Evolutionary conservation across 768 basidiomycete species (phyloP), one percentile per base, ranked within the genome.

Genomic region (Sporobolomyces phaffii): DNA sequence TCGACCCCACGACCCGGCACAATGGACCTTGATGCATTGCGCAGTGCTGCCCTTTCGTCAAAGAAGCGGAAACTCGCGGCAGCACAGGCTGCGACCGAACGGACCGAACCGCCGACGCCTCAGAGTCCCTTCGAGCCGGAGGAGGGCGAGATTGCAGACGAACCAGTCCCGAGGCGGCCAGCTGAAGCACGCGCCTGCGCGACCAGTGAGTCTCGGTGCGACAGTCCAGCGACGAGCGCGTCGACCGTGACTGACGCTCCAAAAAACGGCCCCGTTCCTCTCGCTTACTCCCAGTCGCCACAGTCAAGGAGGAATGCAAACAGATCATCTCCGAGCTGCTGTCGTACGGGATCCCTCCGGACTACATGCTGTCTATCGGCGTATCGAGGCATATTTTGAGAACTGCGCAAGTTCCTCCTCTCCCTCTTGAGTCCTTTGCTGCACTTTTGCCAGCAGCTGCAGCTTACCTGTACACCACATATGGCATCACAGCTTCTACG

Each of bases 311-410:
- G 2, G 58, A 70, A 29, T 52, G 51, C 33, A 66, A 66, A 18
- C 52, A 18, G 7, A 60, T 66, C 64, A 66, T 70, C 57, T 50
- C 61, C 0, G 57, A 66, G 31, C 65, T 70, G 22, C 38, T 66
- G 20, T 50, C 62, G 8, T 70, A 64, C 22, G 65, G 64, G 20
- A 65, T 70, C 3, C 52, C 69, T 3, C 38, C 69, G 2, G 61
- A 62, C n/a, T 70, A 70, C 58, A 36, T 70, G 44, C 38, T 70
- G 18, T 54, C 60, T 18, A 61, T 66, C 51, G 69, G 69, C 31
- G 48, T 70, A 40, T 70, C 69, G 18, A 49, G 50, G 29, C 58
- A 63, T n/a, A 60, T 66, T 14, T 47, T 70, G 31, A 33, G 44
- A n/a, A 41, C 60, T 45, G 40, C 57, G 60, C 43, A 47, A 29